Conservation (phyloP, 345 rosid species). For the Citrus trifoliata region DNA sequence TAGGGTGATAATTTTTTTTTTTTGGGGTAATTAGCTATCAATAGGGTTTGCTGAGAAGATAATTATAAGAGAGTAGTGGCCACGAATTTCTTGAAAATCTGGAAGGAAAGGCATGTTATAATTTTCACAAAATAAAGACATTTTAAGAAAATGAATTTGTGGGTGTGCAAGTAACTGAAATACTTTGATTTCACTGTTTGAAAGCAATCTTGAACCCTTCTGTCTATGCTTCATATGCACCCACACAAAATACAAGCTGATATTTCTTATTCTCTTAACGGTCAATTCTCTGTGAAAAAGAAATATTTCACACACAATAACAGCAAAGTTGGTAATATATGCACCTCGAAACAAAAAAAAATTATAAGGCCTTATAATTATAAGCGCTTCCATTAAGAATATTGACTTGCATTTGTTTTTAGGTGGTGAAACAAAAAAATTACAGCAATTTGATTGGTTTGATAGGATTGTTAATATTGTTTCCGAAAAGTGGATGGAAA, state of each 20-base stretch:
- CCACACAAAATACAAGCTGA: not conserved
- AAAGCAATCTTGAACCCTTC: constrained; percentile 39
- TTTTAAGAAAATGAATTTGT: constrained; percentile 26
- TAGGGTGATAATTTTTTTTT: too few species aligned
- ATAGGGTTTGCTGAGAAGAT: constrained; percentile 12
- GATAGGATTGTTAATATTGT: too few species aligned
- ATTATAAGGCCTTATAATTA: not conserved
- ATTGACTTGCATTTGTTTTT: not conserved
- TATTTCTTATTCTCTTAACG: constrained; percentile 12
- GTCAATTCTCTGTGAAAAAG: constrained; percentile 11
- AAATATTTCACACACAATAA: not conserved
- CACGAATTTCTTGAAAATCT: constrained; percentile 13
- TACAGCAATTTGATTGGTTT: too few species aligned
- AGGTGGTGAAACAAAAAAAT: not conserved
- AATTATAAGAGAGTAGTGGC: not conserved
- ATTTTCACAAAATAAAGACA: constrained; percentile 24
- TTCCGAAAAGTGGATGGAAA: too few species aligned
- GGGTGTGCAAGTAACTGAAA: constrained; percentile 31
- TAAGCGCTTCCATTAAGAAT: not conserved
- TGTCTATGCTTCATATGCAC: constrained; percentile 12
- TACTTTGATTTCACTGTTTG: constrained; percentile 31
- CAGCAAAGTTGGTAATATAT: constrained; percentile 6
- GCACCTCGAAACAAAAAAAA: not conserved
- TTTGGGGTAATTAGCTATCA: not conserved
- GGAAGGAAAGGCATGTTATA: constrained; percentile 13